Evolutionary conservation across 495 filamentous ascomycete genomes (phyloP), one percentile per base, ranked within the genome.

Genomic region (Trichoderma asperelloides): DNA sequence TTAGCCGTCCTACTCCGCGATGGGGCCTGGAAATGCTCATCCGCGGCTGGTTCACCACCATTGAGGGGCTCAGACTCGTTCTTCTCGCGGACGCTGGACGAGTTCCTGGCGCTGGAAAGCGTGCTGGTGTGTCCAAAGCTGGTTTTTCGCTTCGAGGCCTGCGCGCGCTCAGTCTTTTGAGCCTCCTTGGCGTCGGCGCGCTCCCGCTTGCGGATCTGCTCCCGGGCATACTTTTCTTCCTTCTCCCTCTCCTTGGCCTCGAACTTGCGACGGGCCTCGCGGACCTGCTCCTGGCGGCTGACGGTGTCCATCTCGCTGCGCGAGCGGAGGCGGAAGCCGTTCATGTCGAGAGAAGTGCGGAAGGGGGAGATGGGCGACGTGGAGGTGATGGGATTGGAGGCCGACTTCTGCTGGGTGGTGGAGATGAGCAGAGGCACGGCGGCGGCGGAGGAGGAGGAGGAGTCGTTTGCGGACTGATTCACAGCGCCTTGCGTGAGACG

Each of bases 161-260:
- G 30, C 3, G 27, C n/a, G 18, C 39, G 66, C 55, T 45, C 51
- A 11, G 30, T 25, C 33, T 27, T 13, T 33, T 67, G 66, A 21
- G 80, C 80, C 49, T 78, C 76, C 75, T 81, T 80, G 69, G 73
- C 79, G 64, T 81, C 78, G 30, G 76, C 76, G 37, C 79, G 78
- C 69, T 83, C 80, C 12, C 80, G 78, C 66, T 79, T 81, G 70
- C 75, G 76, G 70, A 85, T 80, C 77, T 83, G 77, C 66, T 84
- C 81, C n/a, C 80, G 82, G 47, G 79, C 83, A 63, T 80, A 80
- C 70, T 82, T 83, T 68, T 86, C 83, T 57, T 84, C 79, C 76
- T 86, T 85, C 66, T 75, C 80, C 7, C 76, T 74, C 71, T 86
- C 82, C 65, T 78, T 81, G 74, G 81, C 78, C 70, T 81, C 77